A percentile compares a stretch with the other conserved stretches of the same genome.
Conservation (phyloP, 768 basidiomycete genomes). For the Suillus americanus region DNA sequence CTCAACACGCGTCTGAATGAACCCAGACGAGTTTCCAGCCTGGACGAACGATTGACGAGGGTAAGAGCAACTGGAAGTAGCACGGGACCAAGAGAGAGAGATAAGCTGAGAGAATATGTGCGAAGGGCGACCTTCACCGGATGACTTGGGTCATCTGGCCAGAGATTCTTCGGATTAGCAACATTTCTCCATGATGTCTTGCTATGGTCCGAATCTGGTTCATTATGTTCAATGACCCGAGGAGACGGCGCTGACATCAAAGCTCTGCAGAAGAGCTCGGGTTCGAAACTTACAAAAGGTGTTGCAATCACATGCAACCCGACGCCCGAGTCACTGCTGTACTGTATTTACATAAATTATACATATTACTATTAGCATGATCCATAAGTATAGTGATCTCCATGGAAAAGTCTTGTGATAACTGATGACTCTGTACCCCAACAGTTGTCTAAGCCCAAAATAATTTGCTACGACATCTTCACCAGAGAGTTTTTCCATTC, state of each 20-base stretch:
- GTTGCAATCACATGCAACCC: neutral
- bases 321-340: neutral
- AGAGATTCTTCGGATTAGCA: slow-evolving; percentile 3
- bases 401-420: neutral
- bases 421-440: neutral
- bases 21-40: slow-evolving; percentile 18
- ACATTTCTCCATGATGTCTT: slow-evolving; percentile 1
- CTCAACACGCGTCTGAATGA: slow-evolving; percentile 38
- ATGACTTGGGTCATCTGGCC: slow-evolving; percentile 42
- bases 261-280: neutral
- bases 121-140: slow-evolving; percentile 60
- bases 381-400: neutral
- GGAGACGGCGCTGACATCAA: slow-evolving; percentile 4
- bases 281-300: neutral
- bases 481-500: neutral
- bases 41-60: slow-evolving; percentile 23
- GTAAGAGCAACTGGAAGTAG: slow-evolving; percentile 53
- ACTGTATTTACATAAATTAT: neutral
- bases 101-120: slow-evolving; percentile 66
- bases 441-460: neutral
- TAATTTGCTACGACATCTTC: neutral
- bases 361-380: neutral
- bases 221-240: neutral
- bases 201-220: slow-evolving; percentile 9
- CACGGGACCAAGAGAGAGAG: slow-evolving; percentile 65